These are phyloP conservation scores for Cinnamomum micranthum DNA, from an alignment of 164 flowering plant genomes.

Conservation along the genomic window DNA sequence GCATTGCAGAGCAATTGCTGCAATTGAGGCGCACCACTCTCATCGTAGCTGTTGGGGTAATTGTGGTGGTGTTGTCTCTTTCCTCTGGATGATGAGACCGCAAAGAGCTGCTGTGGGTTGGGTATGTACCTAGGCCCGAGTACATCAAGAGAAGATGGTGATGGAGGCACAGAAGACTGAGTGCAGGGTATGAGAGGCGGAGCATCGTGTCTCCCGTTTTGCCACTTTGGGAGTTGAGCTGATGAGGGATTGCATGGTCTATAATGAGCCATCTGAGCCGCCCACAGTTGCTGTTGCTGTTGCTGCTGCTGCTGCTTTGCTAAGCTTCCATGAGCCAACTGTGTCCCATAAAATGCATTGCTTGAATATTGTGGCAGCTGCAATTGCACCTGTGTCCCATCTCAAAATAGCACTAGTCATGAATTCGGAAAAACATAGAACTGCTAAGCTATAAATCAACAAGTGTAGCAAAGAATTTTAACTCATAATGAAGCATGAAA, in stretches of 20 bases:
- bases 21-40: slow-evolving; percentile 24
- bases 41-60: not conserved
- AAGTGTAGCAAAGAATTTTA: no score
- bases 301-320: slow-evolving; percentile 15
- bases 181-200: slow-evolving; percentile 19
- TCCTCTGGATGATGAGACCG: slow-evolving; percentile 25
- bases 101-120: slow-evolving; percentile 24
- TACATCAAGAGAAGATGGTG: slow-evolving; percentile 27
- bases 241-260: slow-evolving; percentile 23
- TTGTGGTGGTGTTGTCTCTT: slow-evolving; percentile 26
- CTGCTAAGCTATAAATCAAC: no score
- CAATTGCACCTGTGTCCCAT: slow-evolving; percentile 25
- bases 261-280: slow-evolving; percentile 35
- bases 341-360: slow-evolving; percentile 17
- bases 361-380: slow-evolving; percentile 35
- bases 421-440: no score
- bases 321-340: slow-evolving; percentile 13
- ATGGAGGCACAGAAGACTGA: slow-evolving; percentile 17
- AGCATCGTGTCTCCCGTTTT: slow-evolving; percentile 33
- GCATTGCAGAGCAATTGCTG: slow-evolving; percentile 18
- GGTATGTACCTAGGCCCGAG: slow-evolving; percentile 8
- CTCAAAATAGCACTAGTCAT: not conserved
- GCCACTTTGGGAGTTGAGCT: slow-evolving; percentile 32
- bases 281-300: slow-evolving; percentile 32
- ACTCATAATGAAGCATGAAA: no score